A percentile compares a stretch with the other conserved stretches of the same genome.
phyloP scores from a whole-genome alignment of 352 stramenopile genomes.

The Phytophthora macrochlamydospora region DNA sequence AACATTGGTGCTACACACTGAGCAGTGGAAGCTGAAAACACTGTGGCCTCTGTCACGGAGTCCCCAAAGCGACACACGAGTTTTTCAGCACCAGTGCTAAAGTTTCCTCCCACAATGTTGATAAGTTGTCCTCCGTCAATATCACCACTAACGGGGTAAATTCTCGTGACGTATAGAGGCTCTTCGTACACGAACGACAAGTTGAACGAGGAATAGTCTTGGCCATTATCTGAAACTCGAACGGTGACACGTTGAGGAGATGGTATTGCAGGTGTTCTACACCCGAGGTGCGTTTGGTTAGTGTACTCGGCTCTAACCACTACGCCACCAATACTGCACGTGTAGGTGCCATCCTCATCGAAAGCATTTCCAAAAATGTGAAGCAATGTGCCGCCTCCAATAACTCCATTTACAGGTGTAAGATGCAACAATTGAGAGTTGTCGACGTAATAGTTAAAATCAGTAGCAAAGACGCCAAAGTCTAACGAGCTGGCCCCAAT shows the following conservation, averaged over 20 bases:
- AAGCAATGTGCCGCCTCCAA: conserved; percentile 60
- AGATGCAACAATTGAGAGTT: conserved; percentile 33
- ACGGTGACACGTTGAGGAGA: conserved; percentile 41
- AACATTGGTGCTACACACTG: conserved; percentile 72
- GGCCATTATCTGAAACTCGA: conserved; percentile 55
- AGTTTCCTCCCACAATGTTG: conserved; percentile 63
- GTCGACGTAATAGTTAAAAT: conserved; percentile 55
- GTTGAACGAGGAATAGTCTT: conserved; percentile 58
- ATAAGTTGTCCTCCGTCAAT: conserved; percentile 63
- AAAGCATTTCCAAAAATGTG: conserved; percentile 46
- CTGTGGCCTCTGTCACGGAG: conserved; percentile 59
- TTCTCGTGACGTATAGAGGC: conserved; percentile 50
- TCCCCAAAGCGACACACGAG: conserved; percentile 91
- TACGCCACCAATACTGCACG: conserved; percentile 57
- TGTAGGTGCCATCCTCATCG: conserved; percentile 32
- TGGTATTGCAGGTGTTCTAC: conserved; percentile 47
- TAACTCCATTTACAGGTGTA: conserved; percentile 43
- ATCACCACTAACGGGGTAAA: conserved; percentile 70
- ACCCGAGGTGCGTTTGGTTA: conserved; percentile 63
- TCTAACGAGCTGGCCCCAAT: conserved; percentile 56
- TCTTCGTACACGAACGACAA: conserved; percentile 61
- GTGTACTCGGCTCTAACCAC: conserved; percentile 50
- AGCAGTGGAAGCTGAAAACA: conserved; percentile 66
- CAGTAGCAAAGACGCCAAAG: conserved; percentile 49
- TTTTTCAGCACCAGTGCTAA: conserved; percentile 45